Conservation (phyloP, 805 yeast genomes). For the Ogataea saltuana region DNA sequence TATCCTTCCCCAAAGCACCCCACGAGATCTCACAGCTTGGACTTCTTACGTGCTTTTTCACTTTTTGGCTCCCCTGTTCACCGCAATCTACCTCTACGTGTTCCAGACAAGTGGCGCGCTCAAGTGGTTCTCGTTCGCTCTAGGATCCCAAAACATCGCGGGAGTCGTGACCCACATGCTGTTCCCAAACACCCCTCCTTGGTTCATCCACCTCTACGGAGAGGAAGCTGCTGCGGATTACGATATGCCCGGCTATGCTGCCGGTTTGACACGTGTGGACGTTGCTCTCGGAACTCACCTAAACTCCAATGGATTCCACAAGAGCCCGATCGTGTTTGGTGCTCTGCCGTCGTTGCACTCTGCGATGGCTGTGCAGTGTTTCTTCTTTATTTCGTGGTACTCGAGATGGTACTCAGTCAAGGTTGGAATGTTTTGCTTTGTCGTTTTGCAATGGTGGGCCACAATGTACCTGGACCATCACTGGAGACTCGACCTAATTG, state of each 20-base stretch:
- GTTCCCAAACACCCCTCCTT: constrained; percentile 74
- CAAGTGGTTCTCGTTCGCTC: constrained; percentile 50
- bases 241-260: constrained; percentile 68
- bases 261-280: constrained; percentile 68
- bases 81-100: constrained; percentile 62
- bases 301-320: constrained; percentile 62
- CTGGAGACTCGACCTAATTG: constrained; percentile 61
- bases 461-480: constrained; percentile 74
- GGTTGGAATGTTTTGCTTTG: constrained; percentile 43
- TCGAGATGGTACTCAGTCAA: constrained; percentile 39
- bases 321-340: constrained; percentile 69
- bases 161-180: constrained; percentile 62
- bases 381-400: constrained; percentile 44
- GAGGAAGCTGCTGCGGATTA: constrained; percentile 56
- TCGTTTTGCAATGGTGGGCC: constrained; percentile 70
- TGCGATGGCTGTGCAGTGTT: constrained; percentile 60
- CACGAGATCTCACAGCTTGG: constrained; percentile 61
- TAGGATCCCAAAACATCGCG: constrained; percentile 60
- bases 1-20: constrained; percentile 40
- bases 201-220: constrained; percentile 67
- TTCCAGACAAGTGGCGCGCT: constrained; percentile 68
- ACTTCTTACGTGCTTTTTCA: constrained; percentile 62
- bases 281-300: constrained; percentile 60
- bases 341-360: constrained; percentile 74
- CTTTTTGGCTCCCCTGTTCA: constrained; percentile 58